Conservation (phyloP, 176 grass and related monocot species). For the Oryza brachyantha region DNA sequence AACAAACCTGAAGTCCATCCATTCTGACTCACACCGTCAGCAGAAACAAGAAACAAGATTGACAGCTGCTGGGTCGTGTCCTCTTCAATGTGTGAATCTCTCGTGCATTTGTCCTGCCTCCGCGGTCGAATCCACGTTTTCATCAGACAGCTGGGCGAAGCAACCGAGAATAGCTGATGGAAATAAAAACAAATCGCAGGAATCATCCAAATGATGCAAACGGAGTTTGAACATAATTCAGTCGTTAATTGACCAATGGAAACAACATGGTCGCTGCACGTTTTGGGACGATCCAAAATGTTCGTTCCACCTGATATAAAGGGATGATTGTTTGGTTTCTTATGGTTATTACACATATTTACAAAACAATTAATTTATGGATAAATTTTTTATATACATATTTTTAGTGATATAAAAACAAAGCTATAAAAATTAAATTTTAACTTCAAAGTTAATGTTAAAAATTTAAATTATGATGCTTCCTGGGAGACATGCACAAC, state of each 20-base stretch:
- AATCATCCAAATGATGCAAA: no score
- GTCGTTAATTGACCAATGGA: not conserved
- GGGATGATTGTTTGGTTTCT: no score
- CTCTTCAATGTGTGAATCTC: not conserved
- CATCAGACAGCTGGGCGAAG: not conserved
- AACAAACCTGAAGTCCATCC: constrained; percentile 36
- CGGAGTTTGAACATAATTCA: not conserved
- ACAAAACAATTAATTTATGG: no score
- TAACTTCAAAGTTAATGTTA: no score
- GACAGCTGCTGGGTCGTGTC: constrained; percentile 39
- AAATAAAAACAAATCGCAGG: not conserved
- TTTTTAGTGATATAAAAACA: no score
- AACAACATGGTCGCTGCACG: not conserved
- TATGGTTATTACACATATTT: no score
- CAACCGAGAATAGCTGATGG: not conserved
- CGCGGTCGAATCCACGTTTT: not conserved
- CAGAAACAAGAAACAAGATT: constrained; percentile 30
- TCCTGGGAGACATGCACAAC: not conserved
- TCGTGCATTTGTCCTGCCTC: not conserved
- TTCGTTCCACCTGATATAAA: not conserved
- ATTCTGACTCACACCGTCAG: constrained; percentile 3
- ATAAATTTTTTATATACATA: no score
- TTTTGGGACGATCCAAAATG: not conserved
- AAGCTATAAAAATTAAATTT: no score
- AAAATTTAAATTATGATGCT: no score